phyloP scores from a whole-genome alignment of 2,329 filamentous ascomycete species.

The Nannizziopsis barbatae region DNA sequence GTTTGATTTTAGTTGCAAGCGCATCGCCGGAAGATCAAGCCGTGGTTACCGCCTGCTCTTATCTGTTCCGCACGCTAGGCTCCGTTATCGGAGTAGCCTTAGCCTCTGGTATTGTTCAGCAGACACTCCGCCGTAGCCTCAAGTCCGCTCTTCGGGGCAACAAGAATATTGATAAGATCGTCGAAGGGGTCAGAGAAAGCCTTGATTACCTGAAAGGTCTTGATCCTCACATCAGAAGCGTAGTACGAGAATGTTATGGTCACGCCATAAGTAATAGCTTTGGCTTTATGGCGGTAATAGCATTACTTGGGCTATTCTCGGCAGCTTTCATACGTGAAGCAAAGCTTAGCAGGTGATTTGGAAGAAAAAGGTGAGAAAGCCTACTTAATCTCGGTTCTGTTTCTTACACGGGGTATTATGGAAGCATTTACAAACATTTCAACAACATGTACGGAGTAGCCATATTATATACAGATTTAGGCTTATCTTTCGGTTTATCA shows the following conservation, averaged over 20 bases:
- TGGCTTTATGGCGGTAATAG: slow-evolving; percentile 40
- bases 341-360: slow-evolving; percentile 36
- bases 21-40: slow-evolving; percentile 56
- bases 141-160: slow-evolving; percentile 44
- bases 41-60: slow-evolving; percentile 65
- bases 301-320: slow-evolving; percentile 38
- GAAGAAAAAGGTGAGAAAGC: neutral
- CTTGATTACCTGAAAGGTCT: slow-evolving; percentile 57
- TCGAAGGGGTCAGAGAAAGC: slow-evolving; percentile 57
- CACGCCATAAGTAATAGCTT: slow-evolving; percentile 44
- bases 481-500: no score
- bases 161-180: slow-evolving; percentile 53
- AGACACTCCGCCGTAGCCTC: slow-evolving; percentile 50
- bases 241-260: slow-evolving; percentile 59
- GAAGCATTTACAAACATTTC: no score
- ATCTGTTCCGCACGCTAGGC: slow-evolving; percentile 66
- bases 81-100: slow-evolving; percentile 57
- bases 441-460: no score
- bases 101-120: slow-evolving; percentile 60
- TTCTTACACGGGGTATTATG: no score
- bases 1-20: slow-evolving; percentile 48
- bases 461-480: no score
- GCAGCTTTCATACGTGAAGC: slow-evolving; percentile 48
- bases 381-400: neutral
- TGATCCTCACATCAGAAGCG: slow-evolving; percentile 45